Evolutionary conservation across 768 basidiomycete genomes (phyloP).

Genomic region (Thelephora ganbajun): DNA sequence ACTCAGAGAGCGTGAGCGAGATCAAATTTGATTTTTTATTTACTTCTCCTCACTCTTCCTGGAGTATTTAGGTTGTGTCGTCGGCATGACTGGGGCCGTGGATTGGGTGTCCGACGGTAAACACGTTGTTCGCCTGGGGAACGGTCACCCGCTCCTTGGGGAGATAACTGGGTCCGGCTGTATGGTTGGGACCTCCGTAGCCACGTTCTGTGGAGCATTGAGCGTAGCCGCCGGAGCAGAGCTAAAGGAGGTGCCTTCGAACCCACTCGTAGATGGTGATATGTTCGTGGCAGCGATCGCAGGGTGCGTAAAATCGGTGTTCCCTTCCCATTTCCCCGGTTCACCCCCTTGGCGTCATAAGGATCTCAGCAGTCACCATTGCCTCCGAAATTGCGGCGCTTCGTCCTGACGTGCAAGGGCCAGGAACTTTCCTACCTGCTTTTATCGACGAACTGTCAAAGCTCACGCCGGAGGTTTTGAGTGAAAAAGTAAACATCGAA

Average conservation of each 20-base stretch:
- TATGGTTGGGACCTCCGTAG: constrained; percentile 63
- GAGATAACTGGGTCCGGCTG: constrained; percentile 88
- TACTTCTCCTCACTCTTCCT: background rate
- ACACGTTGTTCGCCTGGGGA: constrained; percentile 50
- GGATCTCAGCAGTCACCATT: constrained; percentile 41
- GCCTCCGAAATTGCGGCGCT: constrained; percentile 46
- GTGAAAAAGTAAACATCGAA: constrained; percentile 15
- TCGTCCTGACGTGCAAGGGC: constrained; percentile 39
- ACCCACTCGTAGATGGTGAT: constrained; percentile 52
- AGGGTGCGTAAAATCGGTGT: constrained; percentile 36
- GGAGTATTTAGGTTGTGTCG: constrained; percentile 45
- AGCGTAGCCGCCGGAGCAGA: constrained; percentile 23
- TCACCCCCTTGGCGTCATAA: constrained; percentile 9
- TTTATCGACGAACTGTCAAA: constrained; percentile 48
- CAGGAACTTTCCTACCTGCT: constrained; percentile 51
- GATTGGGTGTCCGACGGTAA: constrained; percentile 83
- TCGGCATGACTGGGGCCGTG: constrained; percentile 64
- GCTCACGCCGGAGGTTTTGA: constrained; percentile 24
- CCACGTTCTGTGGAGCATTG: constrained; percentile 68
- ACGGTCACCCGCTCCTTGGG: constrained; percentile 63
- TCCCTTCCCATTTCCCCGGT: constrained; percentile 2
- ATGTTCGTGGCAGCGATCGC: constrained; percentile 65
- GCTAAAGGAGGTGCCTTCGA: constrained; percentile 7
- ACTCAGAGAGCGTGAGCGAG: constrained; percentile 50
- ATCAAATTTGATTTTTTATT: background rate